A percentile compares a stretch with the other conserved stretches of the same genome.
phyloP scores from a whole-genome alignment of 2,329 filamentous ascomycete genomes.

The Talaromyces sp. region DNA sequence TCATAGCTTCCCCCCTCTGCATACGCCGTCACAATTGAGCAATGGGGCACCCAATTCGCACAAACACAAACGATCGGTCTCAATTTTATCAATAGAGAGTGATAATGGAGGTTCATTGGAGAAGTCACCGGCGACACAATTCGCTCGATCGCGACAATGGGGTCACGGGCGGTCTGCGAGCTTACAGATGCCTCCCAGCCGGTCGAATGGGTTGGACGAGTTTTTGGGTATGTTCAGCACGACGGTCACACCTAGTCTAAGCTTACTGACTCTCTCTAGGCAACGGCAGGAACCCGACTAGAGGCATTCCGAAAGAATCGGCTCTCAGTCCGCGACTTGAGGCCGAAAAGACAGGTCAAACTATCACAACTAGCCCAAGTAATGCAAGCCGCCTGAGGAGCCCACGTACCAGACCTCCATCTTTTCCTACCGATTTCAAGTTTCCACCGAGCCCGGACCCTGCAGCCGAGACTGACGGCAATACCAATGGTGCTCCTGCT shows the following conservation, averaged over 20 bases:
- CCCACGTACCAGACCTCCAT: constrained; percentile 38
- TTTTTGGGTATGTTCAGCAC: constrained; percentile 35
- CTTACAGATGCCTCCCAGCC: constrained; percentile 67
- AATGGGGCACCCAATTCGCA: constrained; percentile 36
- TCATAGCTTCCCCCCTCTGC: constrained; percentile 43
- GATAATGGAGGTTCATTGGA: constrained; percentile 37
- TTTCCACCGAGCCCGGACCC: constrained; percentile 52
- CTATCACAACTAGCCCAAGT: constrained; percentile 27
- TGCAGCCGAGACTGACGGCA: constrained; percentile 28
- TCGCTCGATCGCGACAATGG: constrained; percentile 55
- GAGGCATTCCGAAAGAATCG: constrained; percentile 34
- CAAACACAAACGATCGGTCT: constrained; percentile 72
- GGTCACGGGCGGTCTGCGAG: constrained; percentile 78
- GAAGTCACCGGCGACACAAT: constrained; percentile 33
- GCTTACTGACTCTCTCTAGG: constrained; percentile 15
- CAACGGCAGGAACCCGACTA: constrained; percentile 37
- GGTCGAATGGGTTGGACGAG: constrained; percentile 43
- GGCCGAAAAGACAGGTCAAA: constrained; percentile 32
- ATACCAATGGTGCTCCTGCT: constrained; percentile 31
- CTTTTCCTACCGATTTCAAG: constrained; percentile 53
- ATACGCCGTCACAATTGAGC: constrained; percentile 28
- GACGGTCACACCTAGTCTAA: neutral
- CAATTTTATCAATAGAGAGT: constrained; percentile 73
- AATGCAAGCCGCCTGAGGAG: constrained; percentile 40
- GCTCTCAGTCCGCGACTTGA: constrained; percentile 35